A percentile compares a stretch with the other conserved stretches of the same genome.
Evolutionary conservation across 2,329 filamentous ascomycete genomes (phyloP).

Genomic region (Zymoseptoria pseudotritici): DNA sequence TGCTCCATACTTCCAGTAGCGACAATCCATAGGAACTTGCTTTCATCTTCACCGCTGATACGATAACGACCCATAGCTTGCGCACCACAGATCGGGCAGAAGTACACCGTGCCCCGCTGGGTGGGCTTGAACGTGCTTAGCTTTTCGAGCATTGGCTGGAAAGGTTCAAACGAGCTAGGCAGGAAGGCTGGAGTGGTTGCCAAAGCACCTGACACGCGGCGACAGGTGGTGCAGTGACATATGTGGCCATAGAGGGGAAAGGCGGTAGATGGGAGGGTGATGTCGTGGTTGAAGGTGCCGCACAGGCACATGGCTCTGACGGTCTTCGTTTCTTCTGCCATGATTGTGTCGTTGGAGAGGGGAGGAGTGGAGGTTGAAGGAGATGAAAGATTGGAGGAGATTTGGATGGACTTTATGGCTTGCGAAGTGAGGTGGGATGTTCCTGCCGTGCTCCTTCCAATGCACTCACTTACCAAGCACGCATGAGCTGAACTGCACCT

Average conservation of each 20-base stretch:
- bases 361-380: neutral
- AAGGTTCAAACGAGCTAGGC: slow-evolving; percentile 27
- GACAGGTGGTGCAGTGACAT: slow-evolving; percentile 48
- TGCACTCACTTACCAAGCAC: too few relatives aligned
- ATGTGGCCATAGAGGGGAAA: slow-evolving; percentile 36
- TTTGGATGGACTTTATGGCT: neutral
- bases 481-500: too few relatives aligned
- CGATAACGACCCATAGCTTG: slow-evolving; percentile 27
- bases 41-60: slow-evolving; percentile 15
- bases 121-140: slow-evolving; percentile 41
- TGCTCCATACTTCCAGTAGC: slow-evolving; percentile 27
- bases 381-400: neutral
- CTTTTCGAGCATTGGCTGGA: slow-evolving; percentile 22
- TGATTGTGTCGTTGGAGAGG: neutral
- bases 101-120: slow-evolving; percentile 37
- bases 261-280: slow-evolving; percentile 28
- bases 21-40: slow-evolving; percentile 20
- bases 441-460: too few relatives aligned
- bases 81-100: slow-evolving; percentile 46
- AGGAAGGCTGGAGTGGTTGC: slow-evolving; percentile 38
- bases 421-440: too few relatives aligned
- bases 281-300: slow-evolving; percentile 26
- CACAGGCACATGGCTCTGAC: slow-evolving; percentile 33
- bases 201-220: slow-evolving; percentile 42
- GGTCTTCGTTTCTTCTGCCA: slow-evolving; percentile 11